These are phyloP conservation scores for Scytalidium sp. DNA, from an alignment of 2,329 filamentous ascomycete species.

Conservation along the genomic window DNA sequence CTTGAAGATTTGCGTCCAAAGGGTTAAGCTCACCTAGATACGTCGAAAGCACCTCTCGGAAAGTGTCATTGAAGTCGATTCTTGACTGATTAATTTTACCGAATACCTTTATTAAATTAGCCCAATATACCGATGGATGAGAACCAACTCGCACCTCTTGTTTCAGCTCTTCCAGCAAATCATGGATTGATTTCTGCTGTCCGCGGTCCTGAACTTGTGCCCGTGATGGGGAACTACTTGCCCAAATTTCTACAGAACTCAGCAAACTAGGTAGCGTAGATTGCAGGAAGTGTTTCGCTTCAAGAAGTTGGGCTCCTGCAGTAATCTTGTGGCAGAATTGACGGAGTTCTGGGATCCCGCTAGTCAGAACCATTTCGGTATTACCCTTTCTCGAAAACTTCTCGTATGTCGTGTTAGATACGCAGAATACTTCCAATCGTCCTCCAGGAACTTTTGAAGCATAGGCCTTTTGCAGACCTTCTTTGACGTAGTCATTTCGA, in stretches of 20 bases:
- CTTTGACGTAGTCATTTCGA: constrained; percentile 27
- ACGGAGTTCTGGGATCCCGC: constrained; percentile 31
- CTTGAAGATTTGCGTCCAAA: background rate
- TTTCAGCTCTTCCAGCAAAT: constrained; percentile 8
- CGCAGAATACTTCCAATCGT: constrained; percentile 31
- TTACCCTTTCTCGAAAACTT: constrained; percentile 29
- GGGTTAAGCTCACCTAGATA: constrained; percentile 12
- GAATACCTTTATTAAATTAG: constrained; percentile 9
- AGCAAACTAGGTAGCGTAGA: constrained; percentile 24
- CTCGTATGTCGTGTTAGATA: constrained; percentile 32
- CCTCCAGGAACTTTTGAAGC: constrained; percentile 16
- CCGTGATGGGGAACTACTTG: constrained; percentile 8
- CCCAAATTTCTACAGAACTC: constrained; percentile 27
- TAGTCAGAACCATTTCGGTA: constrained; percentile 22
- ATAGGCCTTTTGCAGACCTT: constrained; percentile 25
- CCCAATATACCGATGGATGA: background rate
- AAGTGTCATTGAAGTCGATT: constrained; percentile 8
- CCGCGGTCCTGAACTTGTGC: constrained; percentile 7
- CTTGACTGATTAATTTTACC: constrained; percentile 2
- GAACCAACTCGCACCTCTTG: constrained; percentile 12
- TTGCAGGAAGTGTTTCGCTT: constrained; percentile 27
- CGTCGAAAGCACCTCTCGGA: constrained; percentile 9
- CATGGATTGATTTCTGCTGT: constrained; percentile 11
- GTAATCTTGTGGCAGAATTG: constrained; percentile 30
- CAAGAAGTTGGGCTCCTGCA: constrained; percentile 28